phyloP scores from a whole-genome alignment of 371 early-diverging fungal genomes.

The Mortierella sp. region DNA sequence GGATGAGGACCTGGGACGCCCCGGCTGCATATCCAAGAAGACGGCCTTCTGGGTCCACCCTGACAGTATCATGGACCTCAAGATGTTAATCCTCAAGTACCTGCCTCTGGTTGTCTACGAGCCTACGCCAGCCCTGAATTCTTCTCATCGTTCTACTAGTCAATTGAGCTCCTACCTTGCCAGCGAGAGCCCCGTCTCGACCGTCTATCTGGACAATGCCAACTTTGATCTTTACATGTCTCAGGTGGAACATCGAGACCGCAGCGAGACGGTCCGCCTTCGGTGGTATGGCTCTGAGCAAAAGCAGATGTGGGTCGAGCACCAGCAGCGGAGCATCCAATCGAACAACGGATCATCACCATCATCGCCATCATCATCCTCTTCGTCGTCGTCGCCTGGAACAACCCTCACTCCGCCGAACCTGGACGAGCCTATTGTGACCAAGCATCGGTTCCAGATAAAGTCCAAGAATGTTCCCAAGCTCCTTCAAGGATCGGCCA shows the following conservation, averaged over 20 bases:
- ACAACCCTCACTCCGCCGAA: neutral
- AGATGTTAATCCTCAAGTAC: constrained; percentile 90
- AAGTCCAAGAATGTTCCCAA: constrained; percentile 62
- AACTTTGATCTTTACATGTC: constrained; percentile 90
- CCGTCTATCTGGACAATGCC: constrained; percentile 95
- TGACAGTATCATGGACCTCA: constrained; percentile 95
- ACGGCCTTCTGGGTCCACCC: constrained; percentile 91
- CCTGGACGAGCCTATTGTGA: constrained; percentile 21
- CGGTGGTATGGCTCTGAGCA: constrained; percentile 92
- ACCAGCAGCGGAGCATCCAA: constrained; percentile 29
- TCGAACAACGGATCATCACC: neutral
- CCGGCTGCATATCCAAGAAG: constrained; percentile 87
- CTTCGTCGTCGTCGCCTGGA: constrained; percentile 16
- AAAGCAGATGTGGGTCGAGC: constrained; percentile 54
- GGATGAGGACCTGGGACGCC: constrained; percentile 72
- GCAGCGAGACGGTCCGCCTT: constrained; percentile 89
- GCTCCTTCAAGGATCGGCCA: constrained; percentile 80
- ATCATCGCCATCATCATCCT: constrained; percentile 25
- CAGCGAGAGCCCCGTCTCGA: constrained; percentile 79
- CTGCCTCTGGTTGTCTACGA: constrained; percentile 94
- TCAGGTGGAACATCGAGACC: constrained; percentile 90
- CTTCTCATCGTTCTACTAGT: constrained; percentile 87
- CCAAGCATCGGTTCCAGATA: constrained; percentile 71
- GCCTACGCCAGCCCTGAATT: constrained; percentile 69
- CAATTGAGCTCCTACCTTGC: constrained; percentile 50